phyloP scores from a whole-genome alignment of 306 rosid genomes.

The Fagus crenata region DNA sequence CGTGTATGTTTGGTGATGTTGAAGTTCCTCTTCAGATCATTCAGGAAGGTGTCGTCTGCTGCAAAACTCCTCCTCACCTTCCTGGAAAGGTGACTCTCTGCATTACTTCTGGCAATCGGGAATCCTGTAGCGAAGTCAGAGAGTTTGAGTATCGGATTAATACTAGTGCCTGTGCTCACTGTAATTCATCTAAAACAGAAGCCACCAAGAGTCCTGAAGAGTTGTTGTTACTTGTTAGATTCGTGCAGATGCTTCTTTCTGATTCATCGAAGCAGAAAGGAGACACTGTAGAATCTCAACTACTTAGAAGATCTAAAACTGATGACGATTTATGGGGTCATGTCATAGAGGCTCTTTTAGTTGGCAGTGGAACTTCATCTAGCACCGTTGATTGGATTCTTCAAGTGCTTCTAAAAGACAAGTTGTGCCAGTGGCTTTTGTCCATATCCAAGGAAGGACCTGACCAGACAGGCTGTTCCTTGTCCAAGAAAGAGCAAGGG shows the following conservation, averaged over 20 bases:
- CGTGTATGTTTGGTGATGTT: slow-evolving; percentile 84
- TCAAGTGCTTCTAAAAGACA: slow-evolving; percentile 83
- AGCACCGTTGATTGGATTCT: slow-evolving; percentile 71
- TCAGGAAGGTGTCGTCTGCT: slow-evolving; percentile 73
- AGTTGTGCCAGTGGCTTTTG: slow-evolving; percentile 73
- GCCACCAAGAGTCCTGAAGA: slow-evolving; percentile 64
- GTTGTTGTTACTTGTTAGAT: slow-evolving; percentile 77
- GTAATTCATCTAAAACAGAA: slow-evolving; percentile 48
- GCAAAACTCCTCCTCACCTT: slow-evolving; percentile 75
- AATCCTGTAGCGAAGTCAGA: slow-evolving; percentile 85
- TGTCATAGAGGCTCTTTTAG: slow-evolving; percentile 64
- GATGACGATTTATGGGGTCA: slow-evolving; percentile 66
- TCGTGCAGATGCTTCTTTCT: slow-evolving; percentile 69
- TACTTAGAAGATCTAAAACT: slow-evolving; percentile 39
- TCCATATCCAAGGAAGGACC: slow-evolving; percentile 40
- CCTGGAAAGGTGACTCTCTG: slow-evolving; percentile 78
- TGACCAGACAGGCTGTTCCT: slow-evolving; percentile 54
- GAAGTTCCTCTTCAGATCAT: slow-evolving; percentile 83
- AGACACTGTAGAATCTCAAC: slow-evolving; percentile 36
- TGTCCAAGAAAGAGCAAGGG: slow-evolving; percentile 93
- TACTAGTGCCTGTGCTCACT: slow-evolving; percentile 40
- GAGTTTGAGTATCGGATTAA: slow-evolving; percentile 72
- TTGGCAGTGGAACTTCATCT: slow-evolving; percentile 67
- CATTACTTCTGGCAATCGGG: slow-evolving; percentile 75
- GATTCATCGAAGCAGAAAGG: slow-evolving; percentile 38